Conservation (phyloP, 305 asterid species). For the Salvia sclarea region DNA sequence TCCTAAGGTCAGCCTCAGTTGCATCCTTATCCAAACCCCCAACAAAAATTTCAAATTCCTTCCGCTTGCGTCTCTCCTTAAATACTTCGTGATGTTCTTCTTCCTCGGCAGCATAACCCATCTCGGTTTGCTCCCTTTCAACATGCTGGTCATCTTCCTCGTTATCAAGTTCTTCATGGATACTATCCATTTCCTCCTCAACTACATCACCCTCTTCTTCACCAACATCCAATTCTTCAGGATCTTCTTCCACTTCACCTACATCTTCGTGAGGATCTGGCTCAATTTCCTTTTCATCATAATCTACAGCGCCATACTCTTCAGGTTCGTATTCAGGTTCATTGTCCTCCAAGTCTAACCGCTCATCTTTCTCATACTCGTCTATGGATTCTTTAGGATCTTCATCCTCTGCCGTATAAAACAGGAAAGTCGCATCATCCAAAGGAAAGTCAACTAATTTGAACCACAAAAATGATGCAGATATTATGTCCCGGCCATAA, state of each 20-base stretch:
- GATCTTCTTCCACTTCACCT: conserved; percentile 63
- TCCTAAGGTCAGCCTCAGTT: conserved; percentile 81
- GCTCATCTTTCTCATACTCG: conserved; percentile 80
- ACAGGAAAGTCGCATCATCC: conserved; percentile 32
- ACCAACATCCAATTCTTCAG: conserved; percentile 55
- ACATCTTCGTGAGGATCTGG: conserved; percentile 62
- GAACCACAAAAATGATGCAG: conserved; percentile 30
- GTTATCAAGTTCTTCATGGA: conserved; percentile 61
- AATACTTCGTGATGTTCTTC: conserved; percentile 81
- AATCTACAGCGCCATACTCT: conserved; percentile 74
- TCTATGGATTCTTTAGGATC: conserved; percentile 65
- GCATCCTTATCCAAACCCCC: conserved; percentile 99
- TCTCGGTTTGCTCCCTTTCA: conserved; percentile 50
- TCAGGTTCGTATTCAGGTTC: conserved; percentile 94
- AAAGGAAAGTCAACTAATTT: conserved; percentile 37
- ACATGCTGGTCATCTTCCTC: conserved; percentile 66
- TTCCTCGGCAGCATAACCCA: conserved; percentile 77
- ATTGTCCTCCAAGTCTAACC: conserved; percentile 91
- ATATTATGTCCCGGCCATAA: conserved; percentile 30
- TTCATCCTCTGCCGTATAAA: conserved; percentile 60
- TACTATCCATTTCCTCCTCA: conserved; percentile 70
- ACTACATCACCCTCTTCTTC: conserved; percentile 67
- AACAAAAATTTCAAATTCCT: conserved; percentile 93
- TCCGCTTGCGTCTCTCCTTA: conserved; percentile 90
- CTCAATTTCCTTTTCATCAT: conserved; percentile 81